Evolutionary conservation across 2,329 filamentous ascomycete genomes (phyloP).

Genomic region (Fusarium falciforme): DNA sequence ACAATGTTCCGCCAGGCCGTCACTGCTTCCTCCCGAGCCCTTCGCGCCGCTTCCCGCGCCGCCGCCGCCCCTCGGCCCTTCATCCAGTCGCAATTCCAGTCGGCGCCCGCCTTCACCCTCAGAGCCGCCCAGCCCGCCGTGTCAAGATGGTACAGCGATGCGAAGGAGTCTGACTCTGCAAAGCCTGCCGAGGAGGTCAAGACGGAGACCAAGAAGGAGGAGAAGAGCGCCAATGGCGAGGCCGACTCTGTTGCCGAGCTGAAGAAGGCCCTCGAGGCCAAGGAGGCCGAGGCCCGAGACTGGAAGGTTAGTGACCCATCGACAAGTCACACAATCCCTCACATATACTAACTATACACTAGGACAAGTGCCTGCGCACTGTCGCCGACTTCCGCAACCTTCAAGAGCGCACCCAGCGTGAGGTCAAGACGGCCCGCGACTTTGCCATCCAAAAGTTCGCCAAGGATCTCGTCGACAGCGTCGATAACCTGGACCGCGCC

Average conservation of each 20-base stretch:
- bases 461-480: constrained; percentile 91
- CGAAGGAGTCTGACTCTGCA: constrained; percentile 49
- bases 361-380: constrained; percentile 96
- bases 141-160: constrained; percentile 63
- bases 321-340: neutral
- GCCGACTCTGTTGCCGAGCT: constrained; percentile 55
- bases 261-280: constrained; percentile 64
- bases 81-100: constrained; percentile 53
- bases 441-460: constrained; percentile 97
- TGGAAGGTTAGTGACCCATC: constrained; percentile 76
- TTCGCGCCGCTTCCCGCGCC: constrained; percentile 55
- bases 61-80: constrained; percentile 50
- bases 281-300: constrained; percentile 70
- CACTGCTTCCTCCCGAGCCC: constrained; percentile 56
- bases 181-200: constrained; percentile 46
- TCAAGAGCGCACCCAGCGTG: constrained; percentile 91
- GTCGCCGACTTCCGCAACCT: constrained; percentile 98
- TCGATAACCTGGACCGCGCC: constrained; percentile 97
- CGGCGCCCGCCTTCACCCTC: constrained; percentile 50
- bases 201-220: constrained; percentile 44
- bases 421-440: constrained; percentile 86
- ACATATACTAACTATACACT: constrained; percentile 16
- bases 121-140: constrained; percentile 50
- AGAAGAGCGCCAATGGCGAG: constrained; percentile 44
- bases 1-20: constrained; percentile 61